Percentiles rank a stretch among this genome's conserved stretches.
These are phyloP conservation scores for Clavariopsis aquatica DNA, from an alignment of 495 filamentous ascomycete species.

Conservation along the genomic window DNA sequence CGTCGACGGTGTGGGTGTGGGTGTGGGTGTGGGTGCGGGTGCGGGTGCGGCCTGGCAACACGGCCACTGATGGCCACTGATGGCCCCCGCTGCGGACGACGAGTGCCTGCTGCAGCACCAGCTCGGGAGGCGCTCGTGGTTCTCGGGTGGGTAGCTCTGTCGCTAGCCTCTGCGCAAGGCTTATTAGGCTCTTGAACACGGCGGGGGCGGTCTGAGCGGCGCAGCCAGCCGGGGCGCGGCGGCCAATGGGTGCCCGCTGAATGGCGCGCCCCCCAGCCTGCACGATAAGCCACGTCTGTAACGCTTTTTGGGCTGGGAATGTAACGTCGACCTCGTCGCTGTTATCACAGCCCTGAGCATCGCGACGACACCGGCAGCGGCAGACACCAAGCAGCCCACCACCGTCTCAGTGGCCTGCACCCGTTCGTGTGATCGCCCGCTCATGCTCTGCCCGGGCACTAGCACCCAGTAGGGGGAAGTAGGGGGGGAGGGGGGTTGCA, in stretches of 20 bases:
- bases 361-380: not conserved
- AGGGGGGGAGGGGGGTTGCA: not conserved
- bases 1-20: no score
- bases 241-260: not conserved
- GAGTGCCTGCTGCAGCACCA: constrained; percentile 11
- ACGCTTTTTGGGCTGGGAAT: constrained; percentile 22
- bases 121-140: constrained; percentile 24
- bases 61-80: no score
- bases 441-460: constrained; percentile 12
- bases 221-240: not conserved
- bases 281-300: constrained; percentile 20
- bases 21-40: no score
- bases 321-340: constrained; percentile 19
- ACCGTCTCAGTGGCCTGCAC: not conserved
- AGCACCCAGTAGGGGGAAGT: no score
- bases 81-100: no score
- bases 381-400: not conserved
- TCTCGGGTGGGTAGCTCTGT: not conserved
- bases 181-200: not conserved
- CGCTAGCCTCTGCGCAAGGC: not conserved
- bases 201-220: not conserved
- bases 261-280: not conserved
- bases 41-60: no score
- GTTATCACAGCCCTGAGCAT: constrained; percentile 8
- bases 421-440: not conserved